Percentiles rank a stretch among this genome's conserved stretches.
These are phyloP conservation scores for Candida sanyiensis DNA, from an alignment of 805 yeast species.

Conservation along the genomic window DNA sequence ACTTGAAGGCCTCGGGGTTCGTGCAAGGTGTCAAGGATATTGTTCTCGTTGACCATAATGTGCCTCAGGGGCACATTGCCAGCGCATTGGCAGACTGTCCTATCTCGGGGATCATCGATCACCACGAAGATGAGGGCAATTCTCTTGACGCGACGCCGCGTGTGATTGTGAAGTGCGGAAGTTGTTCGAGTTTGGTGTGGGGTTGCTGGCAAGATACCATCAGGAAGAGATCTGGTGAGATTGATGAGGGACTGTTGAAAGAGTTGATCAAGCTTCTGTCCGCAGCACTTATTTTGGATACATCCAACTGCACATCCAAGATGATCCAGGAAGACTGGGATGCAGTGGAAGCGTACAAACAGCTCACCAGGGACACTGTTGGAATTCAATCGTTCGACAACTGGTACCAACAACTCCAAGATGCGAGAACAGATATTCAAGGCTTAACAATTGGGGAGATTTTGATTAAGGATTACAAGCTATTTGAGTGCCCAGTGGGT, in stretches of 20 bases:
- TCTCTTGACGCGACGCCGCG: slow-evolving; percentile 54
- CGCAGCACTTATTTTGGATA: slow-evolving; percentile 74
- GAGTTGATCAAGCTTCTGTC: slow-evolving; percentile 36
- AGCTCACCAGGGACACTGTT: not conserved
- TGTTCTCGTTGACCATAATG: slow-evolving; percentile 80
- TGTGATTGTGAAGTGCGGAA: slow-evolving; percentile 57
- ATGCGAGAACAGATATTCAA: slow-evolving; percentile 55
- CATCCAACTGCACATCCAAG: slow-evolving; percentile 58
- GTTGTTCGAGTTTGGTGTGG: slow-evolving; percentile 74
- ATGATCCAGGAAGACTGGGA: slow-evolving; percentile 54
- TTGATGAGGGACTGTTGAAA: slow-evolving; percentile 16
- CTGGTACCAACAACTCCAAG: slow-evolving; percentile 30
- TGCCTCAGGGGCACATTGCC: slow-evolving; percentile 44
- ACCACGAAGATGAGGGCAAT: slow-evolving; percentile 68
- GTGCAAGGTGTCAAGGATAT: slow-evolving; percentile 31
- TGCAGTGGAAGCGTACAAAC: slow-evolving; percentile 37
- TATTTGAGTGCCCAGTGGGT: slow-evolving; percentile 40
- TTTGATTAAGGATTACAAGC: slow-evolving; percentile 79
- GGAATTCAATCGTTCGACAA: not conserved
- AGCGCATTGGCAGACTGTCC: slow-evolving; percentile 17
- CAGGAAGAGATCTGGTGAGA: not conserved
- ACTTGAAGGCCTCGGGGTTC: slow-evolving; percentile 26
- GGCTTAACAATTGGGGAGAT: slow-evolving; percentile 59
- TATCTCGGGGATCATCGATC: slow-evolving; percentile 71
- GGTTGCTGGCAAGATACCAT: slow-evolving; percentile 41